Conservation (phyloP, 441 rosid species). For the Rhodomyrtus psidioides region DNA sequence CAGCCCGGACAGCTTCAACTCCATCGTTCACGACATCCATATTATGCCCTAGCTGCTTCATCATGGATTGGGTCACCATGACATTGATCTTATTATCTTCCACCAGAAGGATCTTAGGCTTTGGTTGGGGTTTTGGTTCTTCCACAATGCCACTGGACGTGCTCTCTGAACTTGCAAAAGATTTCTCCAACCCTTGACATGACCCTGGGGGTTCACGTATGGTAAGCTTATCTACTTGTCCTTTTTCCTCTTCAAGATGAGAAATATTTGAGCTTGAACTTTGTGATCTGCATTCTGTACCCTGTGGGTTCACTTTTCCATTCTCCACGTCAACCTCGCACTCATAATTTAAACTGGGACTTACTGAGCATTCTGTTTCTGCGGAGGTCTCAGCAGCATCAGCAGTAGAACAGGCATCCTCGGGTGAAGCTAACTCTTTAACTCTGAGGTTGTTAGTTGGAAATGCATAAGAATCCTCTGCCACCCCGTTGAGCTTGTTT, state of each 20-base stretch:
- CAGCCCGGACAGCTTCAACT: constrained; percentile 71
- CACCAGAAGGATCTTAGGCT: constrained; percentile 86
- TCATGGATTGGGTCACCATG: constrained; percentile 76
- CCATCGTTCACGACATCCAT: constrained; percentile 79
- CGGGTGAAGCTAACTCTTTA: constrained; percentile 29
- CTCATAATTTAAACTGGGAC: constrained; percentile 26
- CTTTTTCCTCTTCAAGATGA: constrained; percentile 18
- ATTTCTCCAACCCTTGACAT: constrained; percentile 26
- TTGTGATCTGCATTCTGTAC: constrained; percentile 8
- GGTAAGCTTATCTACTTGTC: constrained; percentile 17
- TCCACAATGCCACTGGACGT: constrained; percentile 17
- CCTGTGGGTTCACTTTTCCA: constrained; percentile 16
- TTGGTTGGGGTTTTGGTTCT: constrained; percentile 16
- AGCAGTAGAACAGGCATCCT: constrained; percentile 47
- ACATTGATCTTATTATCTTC: constrained; percentile 92
- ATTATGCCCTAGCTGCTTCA: constrained; percentile 72
- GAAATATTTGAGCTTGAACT: constrained; percentile 9
- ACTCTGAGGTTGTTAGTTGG: constrained; percentile 23
- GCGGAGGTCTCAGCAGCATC: constrained; percentile 30
- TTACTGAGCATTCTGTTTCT: constrained; percentile 36
- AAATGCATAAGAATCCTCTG: constrained; percentile 23
- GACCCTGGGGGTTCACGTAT: constrained; percentile 21
- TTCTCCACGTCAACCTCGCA: constrained; percentile 15
- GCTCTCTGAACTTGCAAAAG: constrained; percentile 11
- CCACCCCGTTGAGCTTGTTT: constrained; percentile 28